Percentiles rank a stretch among this genome's conserved stretches.
phyloP scores from a whole-genome alignment of 2,329 filamentous ascomycete genomes.

The Neopestalotiopsis sp. region DNA sequence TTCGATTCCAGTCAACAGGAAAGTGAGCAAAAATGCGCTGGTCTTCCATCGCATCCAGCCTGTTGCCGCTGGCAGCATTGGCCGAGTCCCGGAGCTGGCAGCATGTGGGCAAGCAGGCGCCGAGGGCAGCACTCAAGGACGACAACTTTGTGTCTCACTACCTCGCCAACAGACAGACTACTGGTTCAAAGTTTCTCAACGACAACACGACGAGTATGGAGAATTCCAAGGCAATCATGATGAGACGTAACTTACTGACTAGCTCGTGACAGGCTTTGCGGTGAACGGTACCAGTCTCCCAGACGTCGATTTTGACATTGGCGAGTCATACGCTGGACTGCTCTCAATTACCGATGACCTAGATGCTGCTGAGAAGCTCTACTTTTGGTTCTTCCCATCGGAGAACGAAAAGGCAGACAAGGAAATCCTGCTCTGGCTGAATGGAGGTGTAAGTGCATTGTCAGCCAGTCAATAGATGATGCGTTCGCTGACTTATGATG shows the following conservation, averaged over 20 bases:
- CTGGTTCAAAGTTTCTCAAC: conserved; percentile 33
- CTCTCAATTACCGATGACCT: conserved; percentile 56
- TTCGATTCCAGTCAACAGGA: not conserved
- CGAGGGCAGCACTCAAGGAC: conserved; percentile 11
- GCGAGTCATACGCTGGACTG: conserved; percentile 64
- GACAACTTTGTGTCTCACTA: conserved; percentile 27
- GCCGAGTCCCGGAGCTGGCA: conserved; percentile 33
- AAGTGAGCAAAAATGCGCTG: conserved; percentile 30
- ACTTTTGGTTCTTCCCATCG: conserved; percentile 64
- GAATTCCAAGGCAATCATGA: not conserved
- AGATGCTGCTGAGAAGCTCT: conserved; percentile 49
- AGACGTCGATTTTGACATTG: conserved; percentile 68
- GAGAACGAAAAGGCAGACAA: conserved; percentile 48
- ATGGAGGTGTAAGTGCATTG: conserved; percentile 46
- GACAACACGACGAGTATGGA: conserved; percentile 37
- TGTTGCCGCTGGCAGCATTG: conserved; percentile 30
- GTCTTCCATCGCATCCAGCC: conserved; percentile 27
- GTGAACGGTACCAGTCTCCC: conserved; percentile 68
- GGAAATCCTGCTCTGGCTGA: conserved; percentile 60
- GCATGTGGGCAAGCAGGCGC: conserved; percentile 37
- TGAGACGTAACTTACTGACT: not conserved
- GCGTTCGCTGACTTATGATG: not conserved
- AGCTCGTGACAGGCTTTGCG: conserved; percentile 52
- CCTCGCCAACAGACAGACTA: conserved; percentile 30
- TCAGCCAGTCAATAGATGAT: not conserved